These are phyloP conservation scores for Irpex sp. DNA, from an alignment of 1,284 basidiomycete genomes.

Conservation along the genomic window DNA sequence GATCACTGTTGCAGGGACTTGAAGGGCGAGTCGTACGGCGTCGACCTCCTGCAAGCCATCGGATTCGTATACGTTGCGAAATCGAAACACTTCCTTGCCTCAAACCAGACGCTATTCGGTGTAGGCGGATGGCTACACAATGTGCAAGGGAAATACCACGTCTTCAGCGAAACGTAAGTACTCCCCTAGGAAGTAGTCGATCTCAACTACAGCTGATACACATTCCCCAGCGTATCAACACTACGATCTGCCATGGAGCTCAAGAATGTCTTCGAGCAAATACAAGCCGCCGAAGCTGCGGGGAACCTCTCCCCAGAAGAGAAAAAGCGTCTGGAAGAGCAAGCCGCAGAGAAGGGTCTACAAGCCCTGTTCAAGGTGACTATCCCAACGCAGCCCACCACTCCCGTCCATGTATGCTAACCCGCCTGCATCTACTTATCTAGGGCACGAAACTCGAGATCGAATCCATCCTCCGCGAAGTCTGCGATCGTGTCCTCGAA, in stretches of 20 bases:
- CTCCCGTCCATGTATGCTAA: too few relatives aligned
- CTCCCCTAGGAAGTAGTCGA: neutral
- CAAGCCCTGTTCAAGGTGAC: conserved; percentile 86
- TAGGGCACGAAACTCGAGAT: conserved; percentile 94
- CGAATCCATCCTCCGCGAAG: conserved; percentile 90
- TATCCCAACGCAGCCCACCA: neutral
- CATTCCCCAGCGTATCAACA: conserved; percentile 68
- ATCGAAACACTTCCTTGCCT: conserved; percentile 76
- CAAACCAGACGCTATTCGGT: conserved; percentile 73
- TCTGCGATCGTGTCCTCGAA: conserved; percentile 82
- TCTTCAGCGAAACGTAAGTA: conserved; percentile 87
- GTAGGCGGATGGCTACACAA: conserved; percentile 93
- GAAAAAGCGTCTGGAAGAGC: conserved; percentile 88
- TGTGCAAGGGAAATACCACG: conserved; percentile 89
- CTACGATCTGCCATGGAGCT: conserved; percentile 87
- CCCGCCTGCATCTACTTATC: neutral
- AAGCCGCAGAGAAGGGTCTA: conserved; percentile 94
- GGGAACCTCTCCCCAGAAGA: conserved; percentile 84
- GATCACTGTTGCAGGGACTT: conserved; percentile 52
- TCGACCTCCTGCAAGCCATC: conserved; percentile 87
- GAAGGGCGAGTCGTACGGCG: conserved; percentile 88
- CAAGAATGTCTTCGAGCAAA: conserved; percentile 92
- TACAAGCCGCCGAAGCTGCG: conserved; percentile 86
- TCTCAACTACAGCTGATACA: conserved; percentile 9
- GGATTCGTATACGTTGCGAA: conserved; percentile 88